Conservation (phyloP, 192 early-diverging fungal species). For the Backusella circina region DNA sequence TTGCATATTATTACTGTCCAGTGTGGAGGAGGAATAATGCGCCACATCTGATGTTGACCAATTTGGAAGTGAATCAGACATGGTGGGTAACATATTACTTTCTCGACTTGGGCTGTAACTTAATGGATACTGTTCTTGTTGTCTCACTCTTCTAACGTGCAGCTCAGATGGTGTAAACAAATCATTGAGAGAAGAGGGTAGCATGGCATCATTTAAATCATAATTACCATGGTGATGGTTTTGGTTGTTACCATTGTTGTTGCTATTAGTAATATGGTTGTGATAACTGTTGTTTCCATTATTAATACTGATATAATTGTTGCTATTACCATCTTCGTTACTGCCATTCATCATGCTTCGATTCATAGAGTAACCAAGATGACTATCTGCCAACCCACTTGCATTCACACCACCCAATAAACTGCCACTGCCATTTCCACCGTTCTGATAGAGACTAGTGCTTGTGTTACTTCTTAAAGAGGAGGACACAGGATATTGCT, state of each 20-base stretch:
- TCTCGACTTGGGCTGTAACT: background rate
- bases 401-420: background rate
- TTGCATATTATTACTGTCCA: background rate
- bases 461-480: constrained; percentile 1
- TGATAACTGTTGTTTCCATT: background rate
- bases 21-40: background rate
- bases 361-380: background rate
- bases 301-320: background rate
- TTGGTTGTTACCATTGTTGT: background rate
- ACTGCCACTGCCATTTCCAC: background rate
- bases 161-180: constrained; percentile 45
- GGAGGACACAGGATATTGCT: background rate
- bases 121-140: background rate
- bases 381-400: background rate
- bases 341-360: background rate
- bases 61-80: constrained; percentile 4
- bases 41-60: constrained; percentile 1
- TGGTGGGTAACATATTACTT: background rate
- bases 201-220: constrained; percentile 40
- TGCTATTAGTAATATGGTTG: background rate
- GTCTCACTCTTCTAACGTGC: background rate
- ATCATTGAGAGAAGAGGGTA: constrained; percentile 53
- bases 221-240: constrained; percentile 13
- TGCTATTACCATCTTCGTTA: background rate
- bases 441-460: background rate